These are phyloP conservation scores for Lanmaoa rubissima DNA, from an alignment of 768 basidiomycete genomes.

Conservation along the genomic window DNA sequence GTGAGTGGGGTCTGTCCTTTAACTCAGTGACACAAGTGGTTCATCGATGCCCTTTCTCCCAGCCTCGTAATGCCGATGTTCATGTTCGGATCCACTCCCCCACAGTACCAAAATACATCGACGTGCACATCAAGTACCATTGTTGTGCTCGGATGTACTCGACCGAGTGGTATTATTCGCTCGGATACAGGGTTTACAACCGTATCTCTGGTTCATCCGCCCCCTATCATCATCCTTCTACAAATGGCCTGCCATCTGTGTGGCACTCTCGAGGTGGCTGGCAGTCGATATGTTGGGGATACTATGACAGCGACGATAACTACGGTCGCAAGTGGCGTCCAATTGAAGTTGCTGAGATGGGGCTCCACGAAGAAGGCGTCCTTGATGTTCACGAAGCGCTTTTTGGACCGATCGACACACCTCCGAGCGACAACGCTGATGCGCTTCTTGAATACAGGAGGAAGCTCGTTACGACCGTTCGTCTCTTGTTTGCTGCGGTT, in stretches of 20 bases:
- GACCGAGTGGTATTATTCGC: slow-evolving; percentile 12
- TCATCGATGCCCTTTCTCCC: not conserved
- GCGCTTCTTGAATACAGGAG: not conserved
- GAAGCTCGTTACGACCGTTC: slow-evolving; percentile 5
- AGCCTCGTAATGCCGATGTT: slow-evolving; percentile 1
- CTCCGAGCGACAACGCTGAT: not conserved
- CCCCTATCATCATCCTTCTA: not conserved
- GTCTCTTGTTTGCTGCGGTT: slow-evolving; percentile 10
- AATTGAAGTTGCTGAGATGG: slow-evolving; percentile 1
- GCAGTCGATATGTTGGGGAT: slow-evolving; percentile 16
- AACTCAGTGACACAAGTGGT: too few relatives aligned
- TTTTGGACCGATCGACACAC: slow-evolving; percentile 7
- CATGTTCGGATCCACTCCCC: slow-evolving; percentile 8
- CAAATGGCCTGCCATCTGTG: not conserved
- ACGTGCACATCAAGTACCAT: slow-evolving; percentile 16
- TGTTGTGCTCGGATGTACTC: not conserved
- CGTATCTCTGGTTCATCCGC: not conserved
- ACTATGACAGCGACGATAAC: slow-evolving; percentile 6
- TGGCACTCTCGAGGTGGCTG: slow-evolving; percentile 10
- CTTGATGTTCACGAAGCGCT: slow-evolving; percentile 10
- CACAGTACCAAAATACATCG: slow-evolving; percentile 11
- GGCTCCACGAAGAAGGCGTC: slow-evolving; percentile 5
- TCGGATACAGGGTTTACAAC: slow-evolving; percentile 7
- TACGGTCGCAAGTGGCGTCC: not conserved
- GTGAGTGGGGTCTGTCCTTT: not conserved